Base-by-base conservation (phyloP, 768 basidiomycete species). In the Hypsizygus marmoreus region DNA sequence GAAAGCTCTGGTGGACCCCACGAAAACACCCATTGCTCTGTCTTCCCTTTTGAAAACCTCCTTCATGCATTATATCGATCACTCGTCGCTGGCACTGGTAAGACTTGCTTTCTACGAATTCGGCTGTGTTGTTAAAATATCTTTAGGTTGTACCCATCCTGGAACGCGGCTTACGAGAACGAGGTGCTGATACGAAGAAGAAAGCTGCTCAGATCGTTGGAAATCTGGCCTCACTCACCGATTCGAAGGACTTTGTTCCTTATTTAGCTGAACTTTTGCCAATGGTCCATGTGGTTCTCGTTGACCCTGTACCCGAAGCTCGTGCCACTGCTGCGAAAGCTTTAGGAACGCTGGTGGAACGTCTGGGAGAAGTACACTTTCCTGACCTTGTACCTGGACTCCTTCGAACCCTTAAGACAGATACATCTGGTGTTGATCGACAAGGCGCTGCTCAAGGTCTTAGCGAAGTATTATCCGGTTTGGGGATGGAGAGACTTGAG, bases 391-490 rank as follows among this genome's bases (percentile, higher is more conserved):
- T 99, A 1, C 88, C 90, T n/a, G 84, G 85, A 8, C 74, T 99
- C 11, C 68, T 97, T 28, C 79, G 86, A 43, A 93, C 88, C 3
- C 80, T 98, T 52, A 93, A 93, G 67, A 86, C 91, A 8, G 94
- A 97, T 55, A 88, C 90, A 0, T 92, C 91, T 0, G 94, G 94
- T 11, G 95, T 98, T 19, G 97, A 99, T 65, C 80, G 95, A 40
- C 97, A 98, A 71, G 97, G 95, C 49, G 95, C 97, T 0, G 95
- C 95, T 3, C 97, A 98, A 67, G 97, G 97, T 58, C 78, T 98
- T 34, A 89, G 89, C 49, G 97, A 98, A 67, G 93, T 98, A 6
- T 76, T 98, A 2, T 86, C 94, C 2, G 95, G 93, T 14, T 81
- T 98, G 23, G 97, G 97, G n/a, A 95, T 97, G 88, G 95, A 98